Evolutionary conservation across 352 stramenopile species (phyloP), one percentile per base, ranked within the genome.

Genomic region (Blastocystis sp.): DNA sequence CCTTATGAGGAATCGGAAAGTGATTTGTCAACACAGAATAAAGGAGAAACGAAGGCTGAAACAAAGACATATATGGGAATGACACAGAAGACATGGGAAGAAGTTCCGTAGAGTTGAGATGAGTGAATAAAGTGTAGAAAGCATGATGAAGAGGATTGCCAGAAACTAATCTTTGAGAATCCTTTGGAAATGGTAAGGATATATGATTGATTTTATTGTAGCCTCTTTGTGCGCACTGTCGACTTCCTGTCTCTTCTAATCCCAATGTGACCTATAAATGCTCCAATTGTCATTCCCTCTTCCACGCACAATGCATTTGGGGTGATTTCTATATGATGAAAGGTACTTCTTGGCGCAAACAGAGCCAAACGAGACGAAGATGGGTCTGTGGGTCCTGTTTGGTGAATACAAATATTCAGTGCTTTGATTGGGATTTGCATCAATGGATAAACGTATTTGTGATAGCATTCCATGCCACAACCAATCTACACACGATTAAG

Each of bases 91-190:
- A 48, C 40, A 44, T 75, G 19, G 35, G 30, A 11, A 75, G 48
- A 75, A 40, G 22, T 44, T 75, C 37, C 62, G 48, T 75, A 44
- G 24, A 27, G 9, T 19, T 64, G n/a, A 27, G n/a, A 27, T 35
- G 57, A 35, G n/a, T 35, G 57, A 64, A 64, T 35, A 64, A 64
- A 13, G 13, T 3, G 13, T 1, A 27, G 57, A 4, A 35, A 35
- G 13, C 30, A 27, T 3, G 57, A 64, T 5, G 57, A 35, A 11
- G 57, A 64, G 4, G 2, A 2, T 48, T 48, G 40, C 9, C 40
- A 66, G 15, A 35, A 66, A 30, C 51, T 84, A n/a, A 64, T 84
- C 53, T 84, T 51, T 42, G 73, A 84, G 35, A 84, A 84, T 84
- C 73, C 73, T 17, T n/a, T 69, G 9, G 48, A 68, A 1, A 27